Conservation (phyloP, 2,329 filamentous ascomycete genomes). For the Tympanopsis confertula region DNA sequence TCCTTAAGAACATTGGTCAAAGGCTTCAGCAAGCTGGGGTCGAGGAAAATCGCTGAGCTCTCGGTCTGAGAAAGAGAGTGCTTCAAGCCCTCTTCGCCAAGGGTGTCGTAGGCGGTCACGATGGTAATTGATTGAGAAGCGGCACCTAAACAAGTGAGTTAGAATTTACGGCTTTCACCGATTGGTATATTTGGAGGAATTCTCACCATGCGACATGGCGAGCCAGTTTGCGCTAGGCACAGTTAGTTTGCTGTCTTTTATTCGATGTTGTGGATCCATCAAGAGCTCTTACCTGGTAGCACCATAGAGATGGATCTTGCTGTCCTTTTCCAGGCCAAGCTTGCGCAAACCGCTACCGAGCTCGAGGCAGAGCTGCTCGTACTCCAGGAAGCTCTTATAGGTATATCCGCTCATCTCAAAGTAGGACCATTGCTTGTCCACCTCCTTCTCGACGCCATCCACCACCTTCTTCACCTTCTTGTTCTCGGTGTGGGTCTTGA, state of each 20-base stretch:
- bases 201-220: slow-evolving; percentile 32
- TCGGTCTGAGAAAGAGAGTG: slow-evolving; percentile 65
- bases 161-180: slow-evolving; percentile 11
- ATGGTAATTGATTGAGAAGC: slow-evolving; percentile 70
- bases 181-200: too few relatives aligned
- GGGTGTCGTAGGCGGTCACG: slow-evolving; percentile 74
- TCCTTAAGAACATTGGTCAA: slow-evolving; percentile 40
- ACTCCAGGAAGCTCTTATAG: slow-evolving; percentile 69
- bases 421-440: slow-evolving; percentile 82
- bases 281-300: slow-evolving; percentile 35
- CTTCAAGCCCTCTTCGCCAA: slow-evolving; percentile 64
- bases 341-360: slow-evolving; percentile 62
- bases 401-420: slow-evolving; percentile 73
- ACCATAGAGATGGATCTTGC: slow-evolving; percentile 70
- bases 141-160: slow-evolving; percentile 30
- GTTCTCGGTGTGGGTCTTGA: slow-evolving; percentile 69
- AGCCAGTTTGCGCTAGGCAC: slow-evolving; percentile 37
- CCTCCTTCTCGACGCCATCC: slow-evolving; percentile 66
- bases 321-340: slow-evolving; percentile 57
- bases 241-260: background rate
- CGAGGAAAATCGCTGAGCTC: slow-evolving; percentile 64
- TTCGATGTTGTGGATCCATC: background rate
- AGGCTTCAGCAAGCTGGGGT: slow-evolving; percentile 56
- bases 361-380: slow-evolving; percentile 57
- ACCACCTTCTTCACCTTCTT: slow-evolving; percentile 86